These are phyloP conservation scores for Xylariaceae sp. DNA, from an alignment of 2,329 filamentous ascomycete genomes.

Conservation along the genomic window DNA sequence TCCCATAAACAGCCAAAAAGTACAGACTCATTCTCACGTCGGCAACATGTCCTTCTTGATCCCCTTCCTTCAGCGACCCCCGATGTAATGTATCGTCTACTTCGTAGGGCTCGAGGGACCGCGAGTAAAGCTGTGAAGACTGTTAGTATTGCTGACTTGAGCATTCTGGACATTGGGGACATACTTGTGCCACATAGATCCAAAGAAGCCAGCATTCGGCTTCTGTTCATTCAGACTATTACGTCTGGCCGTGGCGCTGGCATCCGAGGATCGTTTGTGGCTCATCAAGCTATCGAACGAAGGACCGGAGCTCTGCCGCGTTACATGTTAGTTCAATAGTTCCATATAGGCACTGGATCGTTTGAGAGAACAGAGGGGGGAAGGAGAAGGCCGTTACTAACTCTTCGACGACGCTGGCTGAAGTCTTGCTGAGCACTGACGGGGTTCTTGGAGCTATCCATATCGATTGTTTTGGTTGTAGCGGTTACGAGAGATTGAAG, in stretches of 20 bases:
- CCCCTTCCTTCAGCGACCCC: no score
- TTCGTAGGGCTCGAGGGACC: conserved; percentile 27
- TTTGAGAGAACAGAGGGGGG: no score
- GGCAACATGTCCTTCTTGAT: no score
- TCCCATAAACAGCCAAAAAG: no score
- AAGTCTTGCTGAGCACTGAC: conserved; percentile 6
- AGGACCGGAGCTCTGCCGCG: conserved; percentile 43
- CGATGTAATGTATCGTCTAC: conserved; percentile 9
- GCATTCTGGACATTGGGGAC: conserved; percentile 18
- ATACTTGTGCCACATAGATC: conserved; percentile 57
- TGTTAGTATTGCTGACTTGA: no score
- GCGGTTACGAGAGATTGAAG: neutral
- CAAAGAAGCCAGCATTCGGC: conserved; percentile 47
- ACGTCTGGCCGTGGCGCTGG: conserved; percentile 44
- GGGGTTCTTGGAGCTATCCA: conserved; percentile 23
- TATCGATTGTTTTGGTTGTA: conserved; percentile 8
- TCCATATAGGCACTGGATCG: no score
- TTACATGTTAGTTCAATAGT: neutral
- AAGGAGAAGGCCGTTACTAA: conserved; percentile 8
- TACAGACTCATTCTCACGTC: no score
- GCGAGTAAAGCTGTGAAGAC: conserved; percentile 26
- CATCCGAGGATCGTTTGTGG: conserved; percentile 48
- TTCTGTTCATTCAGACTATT: conserved; percentile 56
- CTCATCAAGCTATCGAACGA: conserved; percentile 52
- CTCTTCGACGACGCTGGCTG: conserved; percentile 24